Percentiles rank a stretch among this genome's conserved stretches.
These are phyloP conservation scores for Lentinula aciculospora DNA, from an alignment of 768 basidiomycete genomes.

Conservation along the genomic window DNA sequence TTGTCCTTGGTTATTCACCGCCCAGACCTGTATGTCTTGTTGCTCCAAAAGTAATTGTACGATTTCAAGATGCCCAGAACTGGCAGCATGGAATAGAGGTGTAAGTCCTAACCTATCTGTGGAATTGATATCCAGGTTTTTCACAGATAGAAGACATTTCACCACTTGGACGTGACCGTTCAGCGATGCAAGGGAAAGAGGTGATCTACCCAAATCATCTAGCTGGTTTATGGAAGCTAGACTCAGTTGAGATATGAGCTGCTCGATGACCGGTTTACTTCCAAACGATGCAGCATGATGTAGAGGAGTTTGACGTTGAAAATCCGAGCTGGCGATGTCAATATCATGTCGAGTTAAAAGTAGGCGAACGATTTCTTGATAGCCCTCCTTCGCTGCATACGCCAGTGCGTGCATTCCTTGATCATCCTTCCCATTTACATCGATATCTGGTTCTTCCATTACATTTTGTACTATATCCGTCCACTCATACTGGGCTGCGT, in stretches of 20 bases:
- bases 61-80: neutral
- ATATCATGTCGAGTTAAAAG: neutral
- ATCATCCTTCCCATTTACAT: neutral
- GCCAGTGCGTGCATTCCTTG: neutral
- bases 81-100: neutral
- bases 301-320: neutral
- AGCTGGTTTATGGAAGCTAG: neutral
- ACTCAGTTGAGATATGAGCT: neutral
- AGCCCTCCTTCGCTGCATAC: neutral
- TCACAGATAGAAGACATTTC: neutral
- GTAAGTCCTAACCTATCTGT: neutral
- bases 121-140: neutral
- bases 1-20: neutral
- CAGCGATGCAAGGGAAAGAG: neutral
- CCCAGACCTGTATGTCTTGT: conserved; percentile 8
- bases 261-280: neutral
- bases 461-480: neutral
- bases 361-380: neutral
- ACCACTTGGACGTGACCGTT: neutral
- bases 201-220: neutral
- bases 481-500: neutral
- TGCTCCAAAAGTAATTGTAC: neutral
- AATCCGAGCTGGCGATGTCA: neutral
- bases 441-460: neutral
- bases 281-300: neutral